These are phyloP conservation scores for Nasturtium officinale DNA, from an alignment of 345 rosid genomes.

Conservation along the genomic window DNA sequence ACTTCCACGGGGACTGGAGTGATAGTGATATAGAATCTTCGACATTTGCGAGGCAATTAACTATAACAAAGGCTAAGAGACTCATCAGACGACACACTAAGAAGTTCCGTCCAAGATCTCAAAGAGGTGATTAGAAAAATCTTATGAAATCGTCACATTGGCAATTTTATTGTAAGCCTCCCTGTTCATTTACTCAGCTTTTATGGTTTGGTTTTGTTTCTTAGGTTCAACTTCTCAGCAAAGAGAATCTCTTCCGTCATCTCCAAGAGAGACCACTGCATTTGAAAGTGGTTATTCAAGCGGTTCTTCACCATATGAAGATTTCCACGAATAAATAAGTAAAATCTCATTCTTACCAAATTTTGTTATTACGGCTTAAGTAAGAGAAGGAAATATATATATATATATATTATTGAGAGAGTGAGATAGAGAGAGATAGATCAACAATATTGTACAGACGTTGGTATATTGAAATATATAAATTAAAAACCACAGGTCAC, in stretches of 20 bases:
- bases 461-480: constrained; percentile 38
- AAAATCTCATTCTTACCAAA: background rate
- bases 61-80: constrained; percentile 86
- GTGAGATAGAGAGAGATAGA: background rate
- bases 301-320: constrained; percentile 82
- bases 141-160: background rate
- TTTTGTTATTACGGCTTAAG: constrained; percentile 23
- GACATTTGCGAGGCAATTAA: constrained; percentile 86
- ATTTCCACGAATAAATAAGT: constrained; percentile 53
- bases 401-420: background rate
- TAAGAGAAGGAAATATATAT: constrained; percentile 7
- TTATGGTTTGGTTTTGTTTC: background rate
- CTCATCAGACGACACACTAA: constrained; percentile 88
- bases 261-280: constrained; percentile 71
- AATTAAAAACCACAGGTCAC: constrained; percentile 26
- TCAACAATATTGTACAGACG: constrained; percentile 36
- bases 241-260: constrained; percentile 71
- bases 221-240: constrained; percentile 83
- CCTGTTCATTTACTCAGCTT: constrained; percentile 7
- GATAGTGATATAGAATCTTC: constrained; percentile 86
- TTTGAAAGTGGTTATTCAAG: constrained; percentile 80
- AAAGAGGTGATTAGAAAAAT: constrained; percentile 60
- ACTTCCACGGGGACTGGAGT: constrained; percentile 89
- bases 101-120: constrained; percentile 76
- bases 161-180: background rate